These are phyloP conservation scores for Coemansia sp. DNA, from an alignment of 192 early-diverging fungal species.

Conservation along the genomic window DNA sequence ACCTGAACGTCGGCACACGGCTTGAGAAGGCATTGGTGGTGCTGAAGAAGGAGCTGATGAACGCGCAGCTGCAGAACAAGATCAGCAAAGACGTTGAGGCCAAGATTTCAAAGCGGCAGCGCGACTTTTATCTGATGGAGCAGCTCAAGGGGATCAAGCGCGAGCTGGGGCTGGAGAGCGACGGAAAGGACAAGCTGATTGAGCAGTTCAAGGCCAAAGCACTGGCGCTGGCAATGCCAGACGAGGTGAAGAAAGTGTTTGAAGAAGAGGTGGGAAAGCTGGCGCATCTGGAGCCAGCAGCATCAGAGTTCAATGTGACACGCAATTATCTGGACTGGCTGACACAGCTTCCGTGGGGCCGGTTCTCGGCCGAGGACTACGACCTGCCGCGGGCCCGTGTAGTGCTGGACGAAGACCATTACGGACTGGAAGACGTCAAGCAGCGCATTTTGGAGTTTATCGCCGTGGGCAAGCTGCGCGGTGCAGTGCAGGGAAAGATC, in stretches of 20 bases:
- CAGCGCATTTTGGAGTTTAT: constrained; percentile 99
- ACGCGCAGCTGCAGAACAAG: constrained; percentile 96
- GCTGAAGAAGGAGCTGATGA: constrained; percentile 96
- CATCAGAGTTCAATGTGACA: constrained; percentile 98
- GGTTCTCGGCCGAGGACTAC: constrained; percentile 87
- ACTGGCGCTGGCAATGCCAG: constrained; percentile 83
- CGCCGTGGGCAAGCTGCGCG: constrained; percentile 93
- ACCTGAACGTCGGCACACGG: constrained; percentile 83
- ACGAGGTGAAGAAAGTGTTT: constrained; percentile 90
- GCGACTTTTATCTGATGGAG: constrained; percentile 99
- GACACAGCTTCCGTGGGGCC: constrained; percentile 96
- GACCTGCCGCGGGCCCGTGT: constrained; percentile 80
- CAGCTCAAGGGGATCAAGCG: constrained; percentile 99
- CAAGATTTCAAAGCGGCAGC: constrained; percentile 95
- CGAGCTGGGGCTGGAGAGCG: constrained; percentile 94
- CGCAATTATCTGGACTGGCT: constrained; percentile 99
- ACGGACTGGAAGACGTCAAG: constrained; percentile 99
- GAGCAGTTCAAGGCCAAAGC: constrained; percentile 91
- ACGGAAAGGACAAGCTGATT: constrained; percentile 97
- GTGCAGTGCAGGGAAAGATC: constrained; percentile 98
- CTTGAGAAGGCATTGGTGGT: constrained; percentile 90
- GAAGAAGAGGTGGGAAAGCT: constrained; percentile 96
- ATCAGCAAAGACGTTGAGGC: constrained; percentile 97
- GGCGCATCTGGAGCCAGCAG: constrained; percentile 88
- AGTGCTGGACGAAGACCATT: constrained; percentile 98